Percentiles rank a stretch among this genome's conserved stretches.
These are phyloP conservation scores for Xylaria sp. DNA, from an alignment of 2,329 filamentous ascomycete genomes.

Conservation along the genomic window DNA sequence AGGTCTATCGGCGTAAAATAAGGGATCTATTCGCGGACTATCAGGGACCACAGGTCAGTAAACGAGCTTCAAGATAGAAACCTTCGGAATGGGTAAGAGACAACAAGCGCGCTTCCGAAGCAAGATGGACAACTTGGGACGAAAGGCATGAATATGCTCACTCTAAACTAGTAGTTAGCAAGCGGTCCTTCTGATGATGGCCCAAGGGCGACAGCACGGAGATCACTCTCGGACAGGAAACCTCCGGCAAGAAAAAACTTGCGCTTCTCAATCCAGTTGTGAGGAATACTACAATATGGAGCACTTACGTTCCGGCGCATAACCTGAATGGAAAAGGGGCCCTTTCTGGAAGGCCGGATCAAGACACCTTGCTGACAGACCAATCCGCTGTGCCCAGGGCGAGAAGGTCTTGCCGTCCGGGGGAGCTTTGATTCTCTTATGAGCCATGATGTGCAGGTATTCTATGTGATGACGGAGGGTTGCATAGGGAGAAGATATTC, in stretches of 20 bases:
- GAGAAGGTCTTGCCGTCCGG: not conserved
- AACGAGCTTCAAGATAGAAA: not conserved
- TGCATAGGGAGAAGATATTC: not conserved
- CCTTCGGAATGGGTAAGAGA: not conserved
- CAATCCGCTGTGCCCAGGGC: conserved; percentile 13
- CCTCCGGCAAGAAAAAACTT: not conserved
- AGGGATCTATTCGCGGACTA: conserved; percentile 14
- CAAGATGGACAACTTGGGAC: not conserved
- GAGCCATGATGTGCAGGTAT: not conserved
- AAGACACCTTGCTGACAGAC: not conserved
- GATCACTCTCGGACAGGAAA: not conserved
- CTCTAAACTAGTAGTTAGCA: conserved; percentile 9
- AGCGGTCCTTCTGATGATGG: not conserved
- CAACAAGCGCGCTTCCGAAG: not conserved
- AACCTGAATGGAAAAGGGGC: not conserved
- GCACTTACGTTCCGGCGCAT: conserved; percentile 17
- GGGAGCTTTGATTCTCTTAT: not conserved
- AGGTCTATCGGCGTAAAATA: conserved; percentile 16
- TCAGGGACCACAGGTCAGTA: not conserved
- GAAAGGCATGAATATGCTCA: not conserved
- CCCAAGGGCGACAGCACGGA: not conserved
- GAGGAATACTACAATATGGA: not conserved
- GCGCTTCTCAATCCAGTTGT: not conserved
- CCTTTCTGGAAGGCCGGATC: conserved; percentile 7
- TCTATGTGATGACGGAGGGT: too few species aligned